These are phyloP conservation scores for Mortierella hygrophila DNA, from an alignment of 192 early-diverging fungal genomes.

Conservation along the genomic window DNA sequence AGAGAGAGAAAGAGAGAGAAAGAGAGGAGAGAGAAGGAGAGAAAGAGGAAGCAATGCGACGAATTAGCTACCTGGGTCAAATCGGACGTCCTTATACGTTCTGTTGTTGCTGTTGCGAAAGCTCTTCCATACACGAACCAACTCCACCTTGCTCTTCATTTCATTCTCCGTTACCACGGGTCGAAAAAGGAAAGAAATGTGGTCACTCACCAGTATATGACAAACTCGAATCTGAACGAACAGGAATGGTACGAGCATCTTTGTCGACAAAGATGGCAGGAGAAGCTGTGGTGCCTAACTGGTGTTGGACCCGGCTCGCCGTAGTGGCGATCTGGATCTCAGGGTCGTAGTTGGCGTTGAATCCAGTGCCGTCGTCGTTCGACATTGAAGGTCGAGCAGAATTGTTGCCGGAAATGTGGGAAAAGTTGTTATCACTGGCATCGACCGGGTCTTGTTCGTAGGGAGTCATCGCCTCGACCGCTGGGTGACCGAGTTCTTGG, in stretches of 20 bases:
- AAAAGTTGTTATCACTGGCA: background rate
- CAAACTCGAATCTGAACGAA: constrained; percentile 12
- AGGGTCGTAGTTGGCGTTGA: constrained; percentile 13
- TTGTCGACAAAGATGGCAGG: constrained; percentile 9
- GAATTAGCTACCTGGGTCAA: constrained; percentile 1
- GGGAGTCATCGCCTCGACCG: background rate
- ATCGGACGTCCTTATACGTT: too few species aligned
- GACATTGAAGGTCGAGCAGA: constrained; percentile 11
- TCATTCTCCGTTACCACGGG: too few species aligned
- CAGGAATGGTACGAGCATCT: background rate
- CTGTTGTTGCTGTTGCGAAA: too few species aligned
- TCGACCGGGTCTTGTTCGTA: background rate
- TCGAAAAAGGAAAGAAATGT: too few species aligned
- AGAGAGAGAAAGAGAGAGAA: too few species aligned
- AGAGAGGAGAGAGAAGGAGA: too few species aligned
- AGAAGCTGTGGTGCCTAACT: background rate
- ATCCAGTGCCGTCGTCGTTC: constrained; percentile 8
- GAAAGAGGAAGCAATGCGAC: background rate
- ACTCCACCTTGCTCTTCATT: background rate
- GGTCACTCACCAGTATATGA: constrained; percentile 5
- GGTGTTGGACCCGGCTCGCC: constrained; percentile 12
- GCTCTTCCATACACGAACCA: too few species aligned
- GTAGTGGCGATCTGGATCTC: constrained; percentile 25
- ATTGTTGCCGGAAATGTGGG: constrained; percentile 2
- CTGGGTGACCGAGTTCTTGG: background rate